Percentiles rank a stretch among this genome's conserved stretches.
phyloP scores from a whole-genome alignment of 73 alveolate genomes.

The Effrenium voratum region DNA sequence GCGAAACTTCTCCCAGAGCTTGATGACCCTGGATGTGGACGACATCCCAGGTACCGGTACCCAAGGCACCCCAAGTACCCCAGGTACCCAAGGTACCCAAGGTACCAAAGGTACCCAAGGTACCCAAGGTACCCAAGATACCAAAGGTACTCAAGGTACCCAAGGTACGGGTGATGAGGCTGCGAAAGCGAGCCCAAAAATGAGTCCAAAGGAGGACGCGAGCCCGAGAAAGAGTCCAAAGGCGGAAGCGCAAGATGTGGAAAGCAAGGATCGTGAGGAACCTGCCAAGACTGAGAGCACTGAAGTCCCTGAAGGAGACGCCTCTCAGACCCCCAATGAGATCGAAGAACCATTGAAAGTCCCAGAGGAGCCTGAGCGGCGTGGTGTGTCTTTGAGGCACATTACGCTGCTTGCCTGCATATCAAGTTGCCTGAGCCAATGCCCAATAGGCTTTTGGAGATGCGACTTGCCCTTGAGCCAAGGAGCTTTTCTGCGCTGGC shows the following conservation, averaged over 20 bases:
- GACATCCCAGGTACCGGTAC: background rate
- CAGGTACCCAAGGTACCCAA: background rate
- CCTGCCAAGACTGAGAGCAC: background rate
- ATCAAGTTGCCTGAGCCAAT: too few relatives aligned
- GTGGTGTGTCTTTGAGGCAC: slow-evolving; percentile 60
- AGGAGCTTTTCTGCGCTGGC: slow-evolving; percentile 82
- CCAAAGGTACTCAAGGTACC: background rate
- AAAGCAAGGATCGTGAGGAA: background rate
- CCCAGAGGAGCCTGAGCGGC: background rate
- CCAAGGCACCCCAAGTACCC: background rate
- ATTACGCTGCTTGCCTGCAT: slow-evolving; percentile 22
- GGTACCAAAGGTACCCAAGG: background rate
- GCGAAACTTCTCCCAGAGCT: slow-evolving; percentile 64
- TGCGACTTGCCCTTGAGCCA: background rate
- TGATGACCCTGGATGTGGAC: slow-evolving; percentile 39
- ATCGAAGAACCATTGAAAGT: slow-evolving; percentile 21
- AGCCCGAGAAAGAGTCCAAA: background rate
- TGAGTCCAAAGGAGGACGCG: background rate
- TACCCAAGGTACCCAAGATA: background rate
- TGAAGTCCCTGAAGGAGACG: background rate
- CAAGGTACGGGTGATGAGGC: background rate
- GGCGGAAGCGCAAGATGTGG: background rate
- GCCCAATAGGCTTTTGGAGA: background rate
- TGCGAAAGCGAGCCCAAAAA: background rate
- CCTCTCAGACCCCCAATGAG: background rate